These are phyloP conservation scores for Cladosporium colombiae DNA, from an alignment of 2,329 filamentous ascomycete genomes.

Conservation along the genomic window DNA sequence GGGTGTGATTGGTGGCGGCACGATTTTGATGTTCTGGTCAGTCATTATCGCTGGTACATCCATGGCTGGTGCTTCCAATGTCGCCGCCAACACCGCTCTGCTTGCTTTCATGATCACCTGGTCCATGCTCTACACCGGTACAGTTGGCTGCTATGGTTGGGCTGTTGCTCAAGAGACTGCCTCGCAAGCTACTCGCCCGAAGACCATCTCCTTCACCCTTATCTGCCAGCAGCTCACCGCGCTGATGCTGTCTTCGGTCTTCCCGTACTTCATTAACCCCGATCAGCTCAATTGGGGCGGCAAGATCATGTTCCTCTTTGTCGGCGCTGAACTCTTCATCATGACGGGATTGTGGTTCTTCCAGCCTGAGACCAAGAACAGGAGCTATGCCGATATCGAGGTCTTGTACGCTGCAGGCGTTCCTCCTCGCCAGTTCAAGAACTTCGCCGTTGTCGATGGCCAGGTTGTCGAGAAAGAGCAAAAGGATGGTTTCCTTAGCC, in stretches of 20 bases:
- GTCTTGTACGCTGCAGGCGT: conserved; percentile 25
- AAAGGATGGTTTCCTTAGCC: conserved; percentile 23
- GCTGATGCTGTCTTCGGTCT: conserved; percentile 40
- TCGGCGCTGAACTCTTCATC: conserved; percentile 40
- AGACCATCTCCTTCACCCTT: conserved; percentile 32
- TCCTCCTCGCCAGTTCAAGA: conserved; percentile 28
- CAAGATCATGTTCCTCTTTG: conserved; percentile 43
- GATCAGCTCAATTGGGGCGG: conserved; percentile 44
- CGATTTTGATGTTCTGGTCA: conserved; percentile 29
- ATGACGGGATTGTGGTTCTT: conserved; percentile 37
- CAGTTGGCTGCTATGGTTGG: conserved; percentile 32
- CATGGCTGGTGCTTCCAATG: conserved; percentile 27
- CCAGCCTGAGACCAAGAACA: conserved; percentile 44
- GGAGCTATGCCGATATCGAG: conserved; percentile 41
- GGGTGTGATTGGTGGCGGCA: conserved; percentile 29
- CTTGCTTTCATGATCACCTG: conserved; percentile 34
- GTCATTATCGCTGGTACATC: conserved; percentile 29
- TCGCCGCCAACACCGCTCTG: conserved; percentile 28
- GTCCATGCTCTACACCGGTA: conserved; percentile 32
- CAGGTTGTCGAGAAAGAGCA: conserved; percentile 28
- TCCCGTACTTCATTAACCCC: conserved; percentile 43
- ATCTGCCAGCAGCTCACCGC: conserved; percentile 40
- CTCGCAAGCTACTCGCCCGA: conserved; percentile 29
- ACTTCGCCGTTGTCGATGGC: conserved; percentile 28
- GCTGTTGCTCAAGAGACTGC: conserved; percentile 32